Base-by-base conservation (phyloP, 2,329 filamentous ascomycete species). In the Phaeosphaeriaceae sp. region DNA sequence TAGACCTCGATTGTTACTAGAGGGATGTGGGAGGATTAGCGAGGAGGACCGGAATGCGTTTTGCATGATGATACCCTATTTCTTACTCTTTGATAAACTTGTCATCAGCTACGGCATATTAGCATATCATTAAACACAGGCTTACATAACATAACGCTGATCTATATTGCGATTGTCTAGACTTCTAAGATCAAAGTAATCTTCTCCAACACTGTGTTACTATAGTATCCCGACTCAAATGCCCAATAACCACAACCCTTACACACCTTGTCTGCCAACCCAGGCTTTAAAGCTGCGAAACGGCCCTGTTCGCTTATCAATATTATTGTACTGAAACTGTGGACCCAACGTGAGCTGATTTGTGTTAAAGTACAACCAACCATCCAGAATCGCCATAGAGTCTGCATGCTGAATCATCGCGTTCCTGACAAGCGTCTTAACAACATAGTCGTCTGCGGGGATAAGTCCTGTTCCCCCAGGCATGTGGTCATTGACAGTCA, bases 381-480 rank as follows among this genome's bases (percentile, higher is more conserved):
- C 74, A 55, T 74, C 68, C 52, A 72, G 45, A 16, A 77, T 74
- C 5, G 74, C 74, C 42, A 73, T 70, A 6, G 63, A 71, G 49
- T 77, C 75, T 2, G 75, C 74, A 63, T 76, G 73, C 60, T 77
- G 75, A 21, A 77, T 74, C 63, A 75, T 63, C 1, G 63, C 75
- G 42, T 64, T 76, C 16, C 73, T 60, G 11, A 75, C 67, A 34
- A 76, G 52, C 6, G 72, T 73, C 57, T 73, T 74, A n/a, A 77
- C 68, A 3, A 75, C 66, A 48, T 74, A 76, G 42, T 75, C 64
- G 15, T 70, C 56, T 6, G 70, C 57, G 8, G 61, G 50, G 15
- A 77, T 67, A 0, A 61, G 60, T 1, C 72, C 72, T 6, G 48
- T 45, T 0, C 71, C 71, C 15, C 71, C 72, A 18, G 69, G 55